phyloP scores from a whole-genome alignment of 1,284 basidiomycete genomes.

The Cutaneotrichosporon mucoides region DNA sequence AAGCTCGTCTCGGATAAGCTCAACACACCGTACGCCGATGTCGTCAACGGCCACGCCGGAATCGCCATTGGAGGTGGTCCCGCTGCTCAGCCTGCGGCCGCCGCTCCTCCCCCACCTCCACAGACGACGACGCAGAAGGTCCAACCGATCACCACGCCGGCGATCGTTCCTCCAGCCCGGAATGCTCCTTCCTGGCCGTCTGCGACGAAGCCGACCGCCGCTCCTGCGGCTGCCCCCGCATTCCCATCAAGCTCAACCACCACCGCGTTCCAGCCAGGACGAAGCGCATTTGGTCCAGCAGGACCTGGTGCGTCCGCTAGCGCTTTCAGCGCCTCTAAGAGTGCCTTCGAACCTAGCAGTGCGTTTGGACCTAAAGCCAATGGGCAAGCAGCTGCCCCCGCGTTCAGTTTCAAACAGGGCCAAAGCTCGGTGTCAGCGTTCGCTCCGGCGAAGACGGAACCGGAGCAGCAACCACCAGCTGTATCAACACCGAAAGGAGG shows the following conservation, averaged over 20 bases:
- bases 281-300: background rate
- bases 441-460: background rate
- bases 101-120: background rate
- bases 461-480: background rate
- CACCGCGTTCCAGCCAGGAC: background rate
- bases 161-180: background rate
- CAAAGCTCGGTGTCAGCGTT: background rate
- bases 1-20: conserved; percentile 72
- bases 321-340: background rate
- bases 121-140: background rate
- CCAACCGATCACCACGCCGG: background rate
- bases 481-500: background rate
- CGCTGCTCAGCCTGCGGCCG: conserved; percentile 3
- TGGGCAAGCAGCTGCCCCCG: background rate
- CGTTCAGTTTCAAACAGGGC: background rate
- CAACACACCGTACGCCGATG: conserved; percentile 60
- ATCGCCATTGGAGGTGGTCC: conserved; percentile 19
- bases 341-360: background rate
- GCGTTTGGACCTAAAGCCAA: background rate
- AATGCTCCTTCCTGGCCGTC: background rate
- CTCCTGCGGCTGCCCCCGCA: background rate
- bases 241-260: background rate
- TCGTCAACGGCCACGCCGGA: conserved; percentile 70
- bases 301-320: background rate
- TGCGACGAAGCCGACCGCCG: background rate